These are phyloP conservation scores for Physcomitrellopsis africana DNA, from an alignment of 225 moss, liverwort and hornwort species.

Conservation along the genomic window DNA sequence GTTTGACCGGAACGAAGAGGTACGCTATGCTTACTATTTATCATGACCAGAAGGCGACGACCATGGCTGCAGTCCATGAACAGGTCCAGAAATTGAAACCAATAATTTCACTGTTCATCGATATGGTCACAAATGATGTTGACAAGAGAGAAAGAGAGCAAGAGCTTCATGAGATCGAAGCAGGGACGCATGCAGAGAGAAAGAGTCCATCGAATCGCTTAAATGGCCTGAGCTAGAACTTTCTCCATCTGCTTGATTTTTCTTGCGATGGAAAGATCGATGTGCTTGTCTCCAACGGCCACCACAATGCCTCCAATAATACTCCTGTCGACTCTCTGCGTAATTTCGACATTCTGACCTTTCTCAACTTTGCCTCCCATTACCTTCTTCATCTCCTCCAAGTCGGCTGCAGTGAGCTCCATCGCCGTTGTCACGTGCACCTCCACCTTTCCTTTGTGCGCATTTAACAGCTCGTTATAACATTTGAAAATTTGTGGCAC, in stretches of 20 bases:
- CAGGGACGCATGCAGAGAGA: not conserved
- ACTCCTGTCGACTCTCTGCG: constrained; percentile 77
- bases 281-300: constrained; percentile 65
- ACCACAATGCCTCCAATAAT: constrained; percentile 77
- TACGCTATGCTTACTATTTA: too few relatives aligned
- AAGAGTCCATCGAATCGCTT: not conserved
- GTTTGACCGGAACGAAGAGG: too few relatives aligned
- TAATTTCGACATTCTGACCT: constrained; percentile 57
- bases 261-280: constrained; percentile 77
- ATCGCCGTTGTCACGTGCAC: constrained; percentile 60
- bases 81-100: too few relatives aligned
- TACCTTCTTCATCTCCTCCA: constrained; percentile 63
- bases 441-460: constrained; percentile 70
- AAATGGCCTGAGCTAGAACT: constrained; percentile 50
- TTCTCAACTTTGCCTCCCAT: constrained; percentile 43
- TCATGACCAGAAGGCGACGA: too few relatives aligned
- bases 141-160: not conserved
- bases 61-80: too few relatives aligned
- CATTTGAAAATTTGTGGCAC: constrained; percentile 49
- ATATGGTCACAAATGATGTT: not conserved
- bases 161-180: too few relatives aligned
- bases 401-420: constrained; percentile 60
- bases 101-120: too few relatives aligned
- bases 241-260: constrained; percentile 78
- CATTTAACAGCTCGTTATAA: constrained; percentile 63